These are phyloP conservation scores for Iris macrosiphon DNA, from an alignment of 106 monocot species.

Conservation along the genomic window DNA sequence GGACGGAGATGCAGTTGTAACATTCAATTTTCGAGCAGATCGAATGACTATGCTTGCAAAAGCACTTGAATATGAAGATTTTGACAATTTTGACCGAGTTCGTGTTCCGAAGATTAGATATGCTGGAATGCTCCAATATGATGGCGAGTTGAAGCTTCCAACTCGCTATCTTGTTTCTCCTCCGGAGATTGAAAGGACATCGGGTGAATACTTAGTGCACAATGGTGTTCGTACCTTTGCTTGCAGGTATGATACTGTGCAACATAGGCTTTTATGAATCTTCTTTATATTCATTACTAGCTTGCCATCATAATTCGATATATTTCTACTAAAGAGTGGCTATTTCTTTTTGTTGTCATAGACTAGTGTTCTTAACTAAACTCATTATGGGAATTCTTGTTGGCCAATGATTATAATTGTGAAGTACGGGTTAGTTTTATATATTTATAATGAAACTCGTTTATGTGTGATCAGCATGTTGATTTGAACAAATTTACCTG, in stretches of 20 bases:
- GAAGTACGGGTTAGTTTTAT: too few species aligned
- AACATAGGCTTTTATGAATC: neutral
- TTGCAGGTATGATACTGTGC: conserved; percentile 55
- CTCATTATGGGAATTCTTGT: too few species aligned
- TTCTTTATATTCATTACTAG: too few species aligned
- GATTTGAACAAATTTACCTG: too few species aligned
- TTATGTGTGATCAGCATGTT: too few species aligned
- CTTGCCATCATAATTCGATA: too few species aligned
- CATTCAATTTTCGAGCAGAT: conserved; percentile 93
- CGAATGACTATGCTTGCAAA: conserved; percentile 97
- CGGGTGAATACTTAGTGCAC: conserved; percentile 94
- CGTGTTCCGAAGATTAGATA: conserved; percentile 80
- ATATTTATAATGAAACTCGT: too few species aligned
- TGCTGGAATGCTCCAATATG: conserved; percentile 99
- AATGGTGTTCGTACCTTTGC: conserved; percentile 91
- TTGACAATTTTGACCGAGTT: conserved; percentile 90
- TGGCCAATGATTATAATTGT: too few species aligned
- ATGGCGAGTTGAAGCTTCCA: conserved; percentile 92
- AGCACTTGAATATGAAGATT: conserved; percentile 89
- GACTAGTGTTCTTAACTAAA: too few species aligned
- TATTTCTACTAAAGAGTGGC: too few species aligned
- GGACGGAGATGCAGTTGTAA: conserved; percentile 98
- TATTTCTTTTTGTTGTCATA: too few species aligned
- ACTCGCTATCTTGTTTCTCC: conserved; percentile 77
- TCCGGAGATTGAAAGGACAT: conserved; percentile 94